A percentile compares a stretch with the other conserved stretches of the same genome.
These are phyloP conservation scores for Abelmoschus esculentus DNA, from an alignment of 345 rosid genomes.

Conservation along the genomic window DNA sequence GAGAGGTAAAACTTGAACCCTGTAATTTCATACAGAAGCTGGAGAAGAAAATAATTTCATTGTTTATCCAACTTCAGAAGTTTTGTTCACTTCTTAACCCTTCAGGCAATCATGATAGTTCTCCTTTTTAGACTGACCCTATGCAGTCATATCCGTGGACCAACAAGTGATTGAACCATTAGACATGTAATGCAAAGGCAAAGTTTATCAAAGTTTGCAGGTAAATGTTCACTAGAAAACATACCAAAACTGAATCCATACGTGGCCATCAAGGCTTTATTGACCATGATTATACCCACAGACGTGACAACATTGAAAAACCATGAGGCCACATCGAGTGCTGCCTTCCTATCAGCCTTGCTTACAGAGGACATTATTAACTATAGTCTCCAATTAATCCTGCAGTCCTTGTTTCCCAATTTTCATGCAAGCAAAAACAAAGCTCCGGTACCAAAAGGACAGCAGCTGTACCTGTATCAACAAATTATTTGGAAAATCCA, in stretches of 20 bases:
- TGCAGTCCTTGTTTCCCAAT: background rate
- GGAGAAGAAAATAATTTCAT: background rate
- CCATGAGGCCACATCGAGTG: conserved; percentile 92
- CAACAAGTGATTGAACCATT: background rate
- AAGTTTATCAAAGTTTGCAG: background rate
- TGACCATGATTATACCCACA: conserved; percentile 93
- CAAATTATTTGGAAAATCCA: background rate
- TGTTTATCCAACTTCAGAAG: background rate
- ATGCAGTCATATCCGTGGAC: background rate
- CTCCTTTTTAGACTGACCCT: background rate
- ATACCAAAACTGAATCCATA: conserved; percentile 92
- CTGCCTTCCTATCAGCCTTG: conserved; percentile 70
- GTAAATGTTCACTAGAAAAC: conserved; percentile 6
- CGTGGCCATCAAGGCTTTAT: conserved; percentile 92
- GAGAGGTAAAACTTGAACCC: background rate
- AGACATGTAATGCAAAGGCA: background rate
- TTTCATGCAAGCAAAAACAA: background rate
- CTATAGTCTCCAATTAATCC: conserved; percentile 15
- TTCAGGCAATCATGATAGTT: no score
- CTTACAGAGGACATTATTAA: conserved; percentile 52
- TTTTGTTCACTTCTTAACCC: background rate
- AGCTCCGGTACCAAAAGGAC: background rate
- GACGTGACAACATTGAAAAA: conserved; percentile 94
- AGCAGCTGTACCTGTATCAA: conserved; percentile 1
- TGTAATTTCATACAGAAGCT: background rate